phyloP scores from a whole-genome alignment of 2,329 filamentous ascomycete species.

The Verticillium klebahnii region DNA sequence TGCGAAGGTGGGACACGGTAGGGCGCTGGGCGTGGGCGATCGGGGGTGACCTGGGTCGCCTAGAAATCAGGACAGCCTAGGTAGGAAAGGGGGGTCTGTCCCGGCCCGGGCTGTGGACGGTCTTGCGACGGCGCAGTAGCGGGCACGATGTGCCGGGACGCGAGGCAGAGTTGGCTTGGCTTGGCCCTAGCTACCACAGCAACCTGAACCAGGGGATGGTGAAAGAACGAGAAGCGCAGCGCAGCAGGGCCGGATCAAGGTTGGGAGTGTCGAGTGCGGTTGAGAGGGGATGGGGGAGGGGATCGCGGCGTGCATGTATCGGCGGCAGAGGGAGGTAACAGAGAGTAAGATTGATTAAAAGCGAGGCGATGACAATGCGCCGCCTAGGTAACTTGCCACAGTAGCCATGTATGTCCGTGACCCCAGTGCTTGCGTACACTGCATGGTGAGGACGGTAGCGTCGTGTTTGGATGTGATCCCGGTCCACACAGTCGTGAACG shows the following conservation, averaged over 20 bases:
- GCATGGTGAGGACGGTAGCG: not conserved
- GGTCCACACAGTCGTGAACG: not conserved
- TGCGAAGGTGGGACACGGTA: not conserved
- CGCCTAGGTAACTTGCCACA: not conserved
- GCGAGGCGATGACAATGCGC: not conserved
- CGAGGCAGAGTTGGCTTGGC: not conserved
- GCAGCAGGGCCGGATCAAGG: not conserved
- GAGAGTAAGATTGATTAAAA: not conserved
- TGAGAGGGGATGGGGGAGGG: not conserved
- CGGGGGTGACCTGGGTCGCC: not conserved
- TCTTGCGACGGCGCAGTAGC: not conserved
- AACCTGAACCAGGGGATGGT: not conserved
- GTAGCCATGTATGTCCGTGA: not conserved
- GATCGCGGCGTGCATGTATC: not conserved
- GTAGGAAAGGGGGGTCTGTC: not conserved
- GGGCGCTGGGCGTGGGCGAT: not conserved
- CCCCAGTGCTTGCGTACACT: not conserved
- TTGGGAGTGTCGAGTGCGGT: not conserved
- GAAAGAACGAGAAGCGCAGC: not conserved
- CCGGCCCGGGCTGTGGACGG: not conserved
- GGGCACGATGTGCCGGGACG: not conserved
- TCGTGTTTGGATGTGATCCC: not conserved
- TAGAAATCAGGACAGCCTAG: not conserved
- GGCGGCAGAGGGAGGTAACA: not conserved
- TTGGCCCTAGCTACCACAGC: not conserved